Conservation (phyloP, 148 eudicot genomes). For the Amaranthus cruentus region DNA sequence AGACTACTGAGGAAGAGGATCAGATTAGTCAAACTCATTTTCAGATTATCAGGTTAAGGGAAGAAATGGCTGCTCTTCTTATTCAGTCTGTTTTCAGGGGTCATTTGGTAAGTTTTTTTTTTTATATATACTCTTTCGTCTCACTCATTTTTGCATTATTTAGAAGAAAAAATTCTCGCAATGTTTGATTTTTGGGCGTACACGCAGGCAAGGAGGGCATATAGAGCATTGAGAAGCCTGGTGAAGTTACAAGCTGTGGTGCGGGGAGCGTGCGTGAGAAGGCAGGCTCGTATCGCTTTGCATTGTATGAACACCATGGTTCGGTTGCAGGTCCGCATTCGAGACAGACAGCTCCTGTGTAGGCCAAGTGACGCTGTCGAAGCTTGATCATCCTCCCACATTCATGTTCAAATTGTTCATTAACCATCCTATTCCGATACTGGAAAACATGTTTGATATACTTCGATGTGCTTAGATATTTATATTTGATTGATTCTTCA, state of each 20-base stretch:
- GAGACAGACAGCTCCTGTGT: conserved; percentile 40
- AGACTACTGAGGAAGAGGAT: conserved; percentile 6
- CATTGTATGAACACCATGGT: conserved; percentile 71
- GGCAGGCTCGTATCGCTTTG: conserved; percentile 69
- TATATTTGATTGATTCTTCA: too few relatives aligned
- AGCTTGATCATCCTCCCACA: conserved; percentile 2
- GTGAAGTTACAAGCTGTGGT: conserved; percentile 81
- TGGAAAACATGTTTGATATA: conserved; percentile 1
- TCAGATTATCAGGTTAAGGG: conserved; percentile 18
- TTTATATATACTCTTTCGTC: neutral
- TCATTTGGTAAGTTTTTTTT: conserved; percentile 50
- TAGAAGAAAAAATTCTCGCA: too few relatives aligned
- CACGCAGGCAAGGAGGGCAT: conserved; percentile 60
- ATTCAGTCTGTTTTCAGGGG: conserved; percentile 77
- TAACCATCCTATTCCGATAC: neutral
- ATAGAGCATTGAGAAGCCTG: conserved; percentile 58
- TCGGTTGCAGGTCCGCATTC: conserved; percentile 56
- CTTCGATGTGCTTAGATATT: too few relatives aligned
- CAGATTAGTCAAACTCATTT: neutral
- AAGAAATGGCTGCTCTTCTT: conserved; percentile 51
- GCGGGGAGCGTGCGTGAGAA: conserved; percentile 72
- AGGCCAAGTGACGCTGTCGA: conserved; percentile 4
- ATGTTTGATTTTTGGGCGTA: too few relatives aligned
- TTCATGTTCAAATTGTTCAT: neutral
- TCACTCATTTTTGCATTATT: neutral